These are phyloP conservation scores for Epichloe sylvatica DNA, from an alignment of 2,329 filamentous ascomycete species.

Conservation along the genomic window DNA sequence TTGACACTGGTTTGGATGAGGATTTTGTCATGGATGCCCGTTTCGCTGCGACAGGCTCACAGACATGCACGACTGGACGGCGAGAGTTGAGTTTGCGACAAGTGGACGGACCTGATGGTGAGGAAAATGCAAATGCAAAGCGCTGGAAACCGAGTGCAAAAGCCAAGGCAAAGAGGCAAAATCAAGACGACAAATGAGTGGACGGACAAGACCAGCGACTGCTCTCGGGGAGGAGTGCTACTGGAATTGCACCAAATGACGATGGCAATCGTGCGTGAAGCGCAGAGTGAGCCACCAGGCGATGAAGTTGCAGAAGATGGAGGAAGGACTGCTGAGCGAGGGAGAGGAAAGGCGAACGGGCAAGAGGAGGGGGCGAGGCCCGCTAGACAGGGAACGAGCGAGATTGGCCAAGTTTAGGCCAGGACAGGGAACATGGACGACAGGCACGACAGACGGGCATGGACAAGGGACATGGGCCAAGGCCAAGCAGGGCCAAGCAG, in stretches of 20 bases:
- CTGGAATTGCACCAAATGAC: slow-evolving; percentile 41
- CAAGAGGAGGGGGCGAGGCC: slow-evolving; percentile 4
- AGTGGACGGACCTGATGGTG: slow-evolving; percentile 1
- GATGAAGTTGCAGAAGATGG: slow-evolving; percentile 5
- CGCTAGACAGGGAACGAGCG: slow-evolving; percentile 6
- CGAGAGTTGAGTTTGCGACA: background rate
- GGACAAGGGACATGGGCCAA: background rate
- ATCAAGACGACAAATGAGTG: slow-evolving; percentile 33
- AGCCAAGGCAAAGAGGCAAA: slow-evolving; percentile 15
- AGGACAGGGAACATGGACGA: background rate
- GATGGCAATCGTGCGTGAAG: slow-evolving; percentile 4
- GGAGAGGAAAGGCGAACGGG: slow-evolving; percentile 7
- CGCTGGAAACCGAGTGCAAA: slow-evolving; percentile 4
- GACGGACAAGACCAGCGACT: slow-evolving; percentile 47
- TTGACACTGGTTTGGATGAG: background rate
- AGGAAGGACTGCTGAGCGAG: slow-evolving; percentile 3
- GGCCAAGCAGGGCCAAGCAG: background rate
- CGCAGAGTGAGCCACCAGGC: slow-evolving; percentile 3
- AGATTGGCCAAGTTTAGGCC: slow-evolving; percentile 3
- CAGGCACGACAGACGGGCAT: slow-evolving; percentile 1
- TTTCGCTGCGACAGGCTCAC: background rate
- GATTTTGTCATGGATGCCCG: background rate
- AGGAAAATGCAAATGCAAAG: slow-evolving; percentile 6
- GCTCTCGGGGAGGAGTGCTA: slow-evolving; percentile 33
- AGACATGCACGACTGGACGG: background rate